phyloP scores from a whole-genome alignment of 179 eudicot genomes.

The Camellia oleifera region DNA sequence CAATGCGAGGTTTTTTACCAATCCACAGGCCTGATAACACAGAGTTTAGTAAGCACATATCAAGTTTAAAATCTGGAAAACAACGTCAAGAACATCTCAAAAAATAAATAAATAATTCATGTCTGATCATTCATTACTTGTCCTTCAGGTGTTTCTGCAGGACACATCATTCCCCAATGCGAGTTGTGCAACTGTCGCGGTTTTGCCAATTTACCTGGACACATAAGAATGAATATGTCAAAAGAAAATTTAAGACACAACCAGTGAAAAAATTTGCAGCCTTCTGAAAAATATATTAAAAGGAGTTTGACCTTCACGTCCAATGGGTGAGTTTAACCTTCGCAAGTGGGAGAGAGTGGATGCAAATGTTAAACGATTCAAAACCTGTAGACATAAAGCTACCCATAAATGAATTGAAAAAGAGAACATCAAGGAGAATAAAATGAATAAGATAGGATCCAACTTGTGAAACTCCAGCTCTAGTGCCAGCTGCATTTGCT shows the following conservation, averaged over 20 bases:
- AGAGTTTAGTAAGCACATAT: not conserved
- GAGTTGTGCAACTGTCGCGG: slow-evolving; percentile 97
- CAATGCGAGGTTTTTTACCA: slow-evolving; percentile 88
- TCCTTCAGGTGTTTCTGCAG: slow-evolving; percentile 98
- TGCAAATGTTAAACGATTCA: slow-evolving; percentile 87
- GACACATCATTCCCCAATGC: slow-evolving; percentile 99
- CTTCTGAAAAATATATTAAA: not conserved
- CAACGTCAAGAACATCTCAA: not conserved
- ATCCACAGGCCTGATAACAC: slow-evolving; percentile 66
- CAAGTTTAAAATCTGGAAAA: not conserved
- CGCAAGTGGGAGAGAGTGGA: slow-evolving; percentile 89
- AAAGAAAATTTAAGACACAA: not conserved
- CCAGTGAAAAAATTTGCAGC: not conserved
- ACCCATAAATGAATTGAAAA: not conserved
- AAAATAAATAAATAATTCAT: not conserved
- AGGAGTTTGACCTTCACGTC: slow-evolving; percentile 54
- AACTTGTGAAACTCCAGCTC: slow-evolving; percentile 94
- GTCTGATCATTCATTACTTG: slow-evolving; percentile 32
- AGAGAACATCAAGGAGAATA: too few relatives aligned
- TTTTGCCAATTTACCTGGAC: slow-evolving; percentile 79
- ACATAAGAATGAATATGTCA: not conserved
- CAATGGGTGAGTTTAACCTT: slow-evolving; percentile 86
- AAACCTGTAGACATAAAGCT: slow-evolving; percentile 35
- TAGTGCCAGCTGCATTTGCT: slow-evolving; percentile 94
- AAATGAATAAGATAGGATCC: not conserved